phyloP scores from a whole-genome alignment of 2,329 filamentous ascomycete genomes.

The Alternaria infectoria region DNA sequence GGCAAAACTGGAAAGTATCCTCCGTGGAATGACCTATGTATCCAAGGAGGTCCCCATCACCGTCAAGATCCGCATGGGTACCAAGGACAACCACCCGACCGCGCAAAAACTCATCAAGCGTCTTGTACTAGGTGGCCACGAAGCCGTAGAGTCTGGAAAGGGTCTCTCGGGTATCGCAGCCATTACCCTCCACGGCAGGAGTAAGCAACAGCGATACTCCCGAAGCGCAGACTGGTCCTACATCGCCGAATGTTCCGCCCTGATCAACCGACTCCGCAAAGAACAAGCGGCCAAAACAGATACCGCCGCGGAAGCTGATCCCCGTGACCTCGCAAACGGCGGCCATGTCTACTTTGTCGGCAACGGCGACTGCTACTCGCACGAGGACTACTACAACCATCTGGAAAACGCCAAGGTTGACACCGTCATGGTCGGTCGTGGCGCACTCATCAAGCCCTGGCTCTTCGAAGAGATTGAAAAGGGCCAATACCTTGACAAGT shows the following conservation, averaged over 20 bases:
- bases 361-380: conserved; percentile 96
- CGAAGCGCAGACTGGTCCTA: conserved; percentile 93
- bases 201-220: conserved; percentile 92
- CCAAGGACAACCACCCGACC: conserved; percentile 77
- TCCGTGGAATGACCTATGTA: conserved; percentile 94
- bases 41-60: conserved; percentile 91
- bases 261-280: conserved; percentile 80
- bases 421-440: conserved; percentile 95
- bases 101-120: conserved; percentile 83
- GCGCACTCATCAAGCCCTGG: conserved; percentile 97
- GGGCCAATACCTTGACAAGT: conserved; percentile 95
- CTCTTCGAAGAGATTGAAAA: conserved; percentile 94
- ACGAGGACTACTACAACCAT: conserved; percentile 82
- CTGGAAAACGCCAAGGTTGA: conserved; percentile 81
- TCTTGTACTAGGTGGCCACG: conserved; percentile 78
- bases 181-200: conserved; percentile 93
- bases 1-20: conserved; percentile 89
- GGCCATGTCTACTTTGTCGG: conserved; percentile 88
- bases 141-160: conserved; percentile 68
- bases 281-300: conserved; percentile 72
- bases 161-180: conserved; percentile 80
- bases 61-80: conserved; percentile 92
- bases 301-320: conserved; percentile 78
- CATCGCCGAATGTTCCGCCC: conserved; percentile 84
- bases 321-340: conserved; percentile 70